These are phyloP conservation scores for Ogataea degrootiae DNA, from an alignment of 805 yeast genomes.

Conservation along the genomic window DNA sequence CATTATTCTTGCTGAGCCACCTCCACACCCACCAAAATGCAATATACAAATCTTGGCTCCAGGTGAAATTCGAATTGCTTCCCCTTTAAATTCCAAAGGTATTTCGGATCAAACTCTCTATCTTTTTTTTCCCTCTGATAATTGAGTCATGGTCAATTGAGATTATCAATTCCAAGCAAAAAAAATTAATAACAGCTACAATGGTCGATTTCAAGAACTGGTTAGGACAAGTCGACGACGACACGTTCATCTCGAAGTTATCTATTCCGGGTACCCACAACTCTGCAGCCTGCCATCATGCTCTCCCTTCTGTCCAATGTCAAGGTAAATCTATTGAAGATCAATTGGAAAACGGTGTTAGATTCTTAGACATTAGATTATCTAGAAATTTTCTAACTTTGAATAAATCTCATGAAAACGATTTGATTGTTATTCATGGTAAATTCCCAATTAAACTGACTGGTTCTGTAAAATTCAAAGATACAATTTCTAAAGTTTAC, in stretches of 20 bases:
- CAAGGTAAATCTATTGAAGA: constrained; percentile 56
- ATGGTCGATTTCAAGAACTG: constrained; percentile 34
- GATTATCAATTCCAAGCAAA: background rate
- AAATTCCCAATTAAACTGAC: constrained; percentile 67
- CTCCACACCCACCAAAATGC: no score
- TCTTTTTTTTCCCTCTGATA: no score
- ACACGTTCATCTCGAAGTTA: constrained; percentile 45
- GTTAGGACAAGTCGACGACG: constrained; percentile 51
- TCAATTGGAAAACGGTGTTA: constrained; percentile 69
- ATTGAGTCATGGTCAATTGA: no score
- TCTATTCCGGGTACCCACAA: constrained; percentile 86
- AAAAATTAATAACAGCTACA: background rate
- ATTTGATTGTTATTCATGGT: constrained; percentile 67
- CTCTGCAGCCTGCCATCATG: constrained; percentile 64
- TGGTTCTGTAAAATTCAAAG: constrained; percentile 47
- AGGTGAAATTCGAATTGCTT: no score
- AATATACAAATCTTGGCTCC: no score
- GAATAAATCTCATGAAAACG: constrained; percentile 38
- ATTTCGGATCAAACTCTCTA: no score
- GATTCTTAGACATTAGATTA: constrained; percentile 65
- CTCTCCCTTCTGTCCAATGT: constrained; percentile 74
- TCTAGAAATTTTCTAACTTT: constrained; percentile 52
- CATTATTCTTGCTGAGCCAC: no score
- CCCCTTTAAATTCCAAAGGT: no score
- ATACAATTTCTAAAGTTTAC: constrained; percentile 55